Conservation (phyloP, 495 filamentous ascomycete species). For the Cercophora sp. region DNA sequence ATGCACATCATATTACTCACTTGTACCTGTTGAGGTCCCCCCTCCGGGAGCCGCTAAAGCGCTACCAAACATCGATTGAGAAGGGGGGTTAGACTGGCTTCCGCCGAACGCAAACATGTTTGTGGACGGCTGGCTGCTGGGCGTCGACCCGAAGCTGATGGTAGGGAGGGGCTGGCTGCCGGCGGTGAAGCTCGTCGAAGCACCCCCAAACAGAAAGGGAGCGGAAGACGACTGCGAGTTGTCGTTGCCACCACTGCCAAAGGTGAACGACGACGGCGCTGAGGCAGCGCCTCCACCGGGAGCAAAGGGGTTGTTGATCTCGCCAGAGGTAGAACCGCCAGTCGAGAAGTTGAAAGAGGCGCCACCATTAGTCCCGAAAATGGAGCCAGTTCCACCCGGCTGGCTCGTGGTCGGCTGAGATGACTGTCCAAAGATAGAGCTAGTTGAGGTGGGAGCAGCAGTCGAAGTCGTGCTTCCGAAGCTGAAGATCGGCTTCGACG, state of each 20-base stretch:
- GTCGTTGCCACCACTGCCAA: slow-evolving; percentile 28
- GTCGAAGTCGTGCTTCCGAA: slow-evolving; percentile 17
- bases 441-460: slow-evolving; percentile 14
- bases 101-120: too few species aligned
- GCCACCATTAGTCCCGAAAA: slow-evolving; percentile 20
- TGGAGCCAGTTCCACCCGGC: slow-evolving; percentile 13
- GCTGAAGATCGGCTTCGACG: slow-evolving; percentile 7
- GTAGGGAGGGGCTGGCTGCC: too few species aligned
- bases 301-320: slow-evolving; percentile 42
- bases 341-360: slow-evolving; percentile 40
- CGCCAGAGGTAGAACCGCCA: slow-evolving; percentile 27
- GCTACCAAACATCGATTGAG: slow-evolving; percentile 29
- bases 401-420: slow-evolving; percentile 26
- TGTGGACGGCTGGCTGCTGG: slow-evolving; percentile 12
- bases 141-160: slow-evolving; percentile 30
- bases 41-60: slow-evolving; percentile 34
- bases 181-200: too few species aligned
- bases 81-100: too few species aligned
- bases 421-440: slow-evolving; percentile 18
- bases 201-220: slow-evolving; percentile 27
- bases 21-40: slow-evolving; percentile 41
- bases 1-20: slow-evolving; percentile 27
- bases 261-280: slow-evolving; percentile 35
- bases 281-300: slow-evolving; percentile 24
- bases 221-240: slow-evolving; percentile 14